Conservation (phyloP, 371 early-diverging fungal species). For the Mucor plumbeus region DNA sequence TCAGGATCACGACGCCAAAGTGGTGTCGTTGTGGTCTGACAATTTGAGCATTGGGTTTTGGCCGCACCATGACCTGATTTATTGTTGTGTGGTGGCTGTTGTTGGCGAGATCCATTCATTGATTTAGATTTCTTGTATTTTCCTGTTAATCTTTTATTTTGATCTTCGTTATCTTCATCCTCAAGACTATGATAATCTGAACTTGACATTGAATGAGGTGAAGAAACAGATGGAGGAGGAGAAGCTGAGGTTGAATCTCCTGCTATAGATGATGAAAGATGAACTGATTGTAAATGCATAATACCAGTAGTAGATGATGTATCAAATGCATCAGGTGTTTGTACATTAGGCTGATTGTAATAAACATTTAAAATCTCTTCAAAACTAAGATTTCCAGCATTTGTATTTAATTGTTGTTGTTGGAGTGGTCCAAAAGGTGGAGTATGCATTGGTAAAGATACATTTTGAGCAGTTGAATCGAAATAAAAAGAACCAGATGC, state of each 20-base stretch:
- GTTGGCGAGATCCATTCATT: neutral
- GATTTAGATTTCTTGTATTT: neutral
- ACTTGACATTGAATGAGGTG: slow-evolving; percentile 27
- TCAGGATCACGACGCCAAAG: slow-evolving; percentile 94
- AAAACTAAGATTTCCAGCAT: slow-evolving; percentile 38
- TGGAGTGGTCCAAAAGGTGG: slow-evolving; percentile 23
- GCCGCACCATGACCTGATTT: neutral
- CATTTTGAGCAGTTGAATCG: neutral
- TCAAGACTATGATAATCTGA: slow-evolving; percentile 29
- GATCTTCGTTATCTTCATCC: slow-evolving; percentile 4
- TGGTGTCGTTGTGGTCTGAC: slow-evolving; percentile 90
- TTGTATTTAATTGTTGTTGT: slow-evolving; percentile 18
- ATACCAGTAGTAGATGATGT: slow-evolving; percentile 1
- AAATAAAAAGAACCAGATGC: slow-evolving; percentile 22
- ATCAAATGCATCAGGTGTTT: slow-evolving; percentile 13
- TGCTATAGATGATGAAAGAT: slow-evolving; percentile 12
- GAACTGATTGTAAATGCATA: slow-evolving; percentile 9
- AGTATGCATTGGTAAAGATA: neutral
- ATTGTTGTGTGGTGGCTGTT: neutral
- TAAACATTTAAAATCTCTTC: slow-evolving; percentile 34
- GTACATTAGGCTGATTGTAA: slow-evolving; percentile 9
- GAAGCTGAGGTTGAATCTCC: slow-evolving; percentile 12
- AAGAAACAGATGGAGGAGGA: slow-evolving; percentile 14
- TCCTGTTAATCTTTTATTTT: neutral
- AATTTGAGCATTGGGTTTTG: slow-evolving; percentile 82